These are phyloP conservation scores for Malania oleifera DNA, from an alignment of 164 flowering plant genomes.

Conservation along the genomic window DNA sequence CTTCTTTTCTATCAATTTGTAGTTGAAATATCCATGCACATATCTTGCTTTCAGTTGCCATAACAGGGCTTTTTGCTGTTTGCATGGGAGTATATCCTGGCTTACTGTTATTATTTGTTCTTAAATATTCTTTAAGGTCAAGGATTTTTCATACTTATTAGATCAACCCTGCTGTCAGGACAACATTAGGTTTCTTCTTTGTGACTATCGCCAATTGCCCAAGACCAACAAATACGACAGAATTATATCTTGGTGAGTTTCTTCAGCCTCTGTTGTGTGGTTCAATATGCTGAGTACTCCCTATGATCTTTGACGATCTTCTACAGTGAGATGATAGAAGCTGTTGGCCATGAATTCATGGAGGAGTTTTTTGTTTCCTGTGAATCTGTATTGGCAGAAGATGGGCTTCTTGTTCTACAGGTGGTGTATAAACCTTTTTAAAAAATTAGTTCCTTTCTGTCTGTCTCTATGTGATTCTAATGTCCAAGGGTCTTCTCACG, in stretches of 20 bases:
- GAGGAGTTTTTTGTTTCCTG: slow-evolving; percentile 71
- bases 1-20: too few species aligned
- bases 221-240: slow-evolving; percentile 51
- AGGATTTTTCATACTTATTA: neutral
- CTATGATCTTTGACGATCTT: slow-evolving; percentile 1
- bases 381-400: slow-evolving; percentile 66
- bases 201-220: slow-evolving; percentile 82
- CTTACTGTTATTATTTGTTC: too few species aligned
- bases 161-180: slow-evolving; percentile 39
- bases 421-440: slow-evolving; percentile 23
- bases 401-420: slow-evolving; percentile 90
- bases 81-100: too few species aligned
- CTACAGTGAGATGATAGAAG: slow-evolving; percentile 89
- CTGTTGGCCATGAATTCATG: slow-evolving; percentile 87
- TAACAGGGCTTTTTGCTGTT: too few species aligned
- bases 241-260: slow-evolving; percentile 74
- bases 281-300: neutral
- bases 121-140: too few species aligned
- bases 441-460: too few species aligned
- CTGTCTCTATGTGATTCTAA: too few species aligned
- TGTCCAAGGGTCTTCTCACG: too few species aligned
- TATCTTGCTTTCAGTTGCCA: too few species aligned
- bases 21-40: too few species aligned
- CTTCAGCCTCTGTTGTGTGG: neutral
- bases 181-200: slow-evolving; percentile 56